Conservation (phyloP, 2,329 filamentous ascomycete genomes). For the Botrytis cinerea region DNA sequence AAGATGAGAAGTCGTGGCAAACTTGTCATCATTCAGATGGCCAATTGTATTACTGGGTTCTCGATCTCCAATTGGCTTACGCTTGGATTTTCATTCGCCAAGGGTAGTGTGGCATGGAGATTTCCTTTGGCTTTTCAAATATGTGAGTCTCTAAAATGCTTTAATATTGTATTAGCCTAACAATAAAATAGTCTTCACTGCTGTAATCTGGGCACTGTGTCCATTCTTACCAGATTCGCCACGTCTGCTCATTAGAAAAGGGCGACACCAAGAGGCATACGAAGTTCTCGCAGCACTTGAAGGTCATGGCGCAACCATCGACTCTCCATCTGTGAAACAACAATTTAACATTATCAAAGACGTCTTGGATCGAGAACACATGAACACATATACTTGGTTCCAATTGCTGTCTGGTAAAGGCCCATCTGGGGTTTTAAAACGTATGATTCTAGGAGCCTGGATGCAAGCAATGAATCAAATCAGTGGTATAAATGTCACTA, state of each 20-base stretch:
- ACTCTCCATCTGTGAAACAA: slow-evolving; percentile 49
- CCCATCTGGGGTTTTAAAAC: slow-evolving; percentile 54
- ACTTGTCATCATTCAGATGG: slow-evolving; percentile 61
- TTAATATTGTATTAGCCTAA: neutral
- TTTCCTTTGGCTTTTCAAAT: slow-evolving; percentile 62
- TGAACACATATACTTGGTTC: slow-evolving; percentile 44
- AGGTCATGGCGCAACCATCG: slow-evolving; percentile 27
- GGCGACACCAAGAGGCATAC: slow-evolving; percentile 47
- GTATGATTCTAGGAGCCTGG: slow-evolving; percentile 52
- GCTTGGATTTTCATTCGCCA: slow-evolving; percentile 56
- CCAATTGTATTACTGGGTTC: slow-evolving; percentile 56
- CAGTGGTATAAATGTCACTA: slow-evolving; percentile 47
- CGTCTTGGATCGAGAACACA: slow-evolving; percentile 46
- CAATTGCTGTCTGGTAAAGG: slow-evolving; percentile 44
- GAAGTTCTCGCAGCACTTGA: slow-evolving; percentile 48
- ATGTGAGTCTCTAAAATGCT: neutral
- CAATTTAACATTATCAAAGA: slow-evolving; percentile 50
- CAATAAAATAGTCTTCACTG: slow-evolving; percentile 53
- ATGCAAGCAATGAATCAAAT: slow-evolving; percentile 56
- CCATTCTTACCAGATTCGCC: slow-evolving; percentile 55
- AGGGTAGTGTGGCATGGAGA: slow-evolving; percentile 53
- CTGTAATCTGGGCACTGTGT: slow-evolving; percentile 57
- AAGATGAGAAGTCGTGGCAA: slow-evolving; percentile 59
- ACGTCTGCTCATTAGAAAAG: slow-evolving; percentile 50
- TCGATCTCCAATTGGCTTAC: slow-evolving; percentile 56